A percentile compares a stretch with the other conserved stretches of the same genome.
Evolutionary conservation across 352 stramenopile genomes (phyloP).

Genomic region (Phytophthora crassamura): DNA sequence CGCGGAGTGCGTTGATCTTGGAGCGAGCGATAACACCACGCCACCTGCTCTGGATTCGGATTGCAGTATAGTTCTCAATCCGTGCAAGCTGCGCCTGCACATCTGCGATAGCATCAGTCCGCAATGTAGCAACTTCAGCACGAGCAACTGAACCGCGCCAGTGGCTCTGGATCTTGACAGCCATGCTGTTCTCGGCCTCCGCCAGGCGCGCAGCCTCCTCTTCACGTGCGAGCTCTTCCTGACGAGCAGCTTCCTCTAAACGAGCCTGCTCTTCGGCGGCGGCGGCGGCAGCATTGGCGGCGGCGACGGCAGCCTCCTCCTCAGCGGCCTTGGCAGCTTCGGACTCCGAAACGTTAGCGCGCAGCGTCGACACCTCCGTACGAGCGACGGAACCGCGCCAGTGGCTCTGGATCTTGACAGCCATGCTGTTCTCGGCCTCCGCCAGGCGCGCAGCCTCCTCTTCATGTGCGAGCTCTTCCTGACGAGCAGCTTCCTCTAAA

Average conservation of each 20-base stretch:
- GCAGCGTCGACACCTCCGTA: too few relatives aligned
- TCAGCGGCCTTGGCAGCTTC: too few relatives aligned
- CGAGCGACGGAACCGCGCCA: too few relatives aligned
- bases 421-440: too few relatives aligned
- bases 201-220: slow-evolving; percentile 15
- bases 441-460: too few relatives aligned
- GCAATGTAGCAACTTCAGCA: slow-evolving; percentile 8
- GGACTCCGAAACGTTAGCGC: too few relatives aligned
- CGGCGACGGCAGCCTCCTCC: background rate
- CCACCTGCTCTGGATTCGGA: slow-evolving; percentile 45
- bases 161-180: slow-evolving; percentile 36
- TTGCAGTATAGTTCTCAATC: slow-evolving; percentile 40
- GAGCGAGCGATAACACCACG: slow-evolving; percentile 21
- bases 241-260: slow-evolving; percentile 6
- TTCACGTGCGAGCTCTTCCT: slow-evolving; percentile 6
- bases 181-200: slow-evolving; percentile 18
- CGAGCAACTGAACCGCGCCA: slow-evolving; percentile 33
- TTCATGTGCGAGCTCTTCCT: too few relatives aligned
- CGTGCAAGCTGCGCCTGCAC: slow-evolving; percentile 24
- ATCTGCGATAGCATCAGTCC: slow-evolving; percentile 28
- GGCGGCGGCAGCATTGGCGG: slow-evolving; percentile 2
- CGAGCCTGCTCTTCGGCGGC: background rate
- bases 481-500: too few relatives aligned
- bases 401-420: too few relatives aligned
- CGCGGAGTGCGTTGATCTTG: background rate